Conservation (phyloP, 306 rosid species). For the Medicago ruthenica region DNA sequence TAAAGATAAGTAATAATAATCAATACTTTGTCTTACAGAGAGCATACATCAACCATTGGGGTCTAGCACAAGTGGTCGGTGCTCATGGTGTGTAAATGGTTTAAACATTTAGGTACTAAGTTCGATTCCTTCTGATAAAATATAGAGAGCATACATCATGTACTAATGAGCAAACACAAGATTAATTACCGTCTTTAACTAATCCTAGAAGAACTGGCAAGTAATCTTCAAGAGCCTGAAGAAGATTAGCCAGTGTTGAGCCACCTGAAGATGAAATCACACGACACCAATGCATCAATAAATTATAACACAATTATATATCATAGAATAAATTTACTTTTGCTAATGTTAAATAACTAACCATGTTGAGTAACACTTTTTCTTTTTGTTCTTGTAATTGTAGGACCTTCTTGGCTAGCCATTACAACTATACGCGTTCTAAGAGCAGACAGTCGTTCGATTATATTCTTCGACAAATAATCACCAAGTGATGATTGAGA, state of each 20-base stretch:
- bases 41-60: neutral
- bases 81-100: neutral
- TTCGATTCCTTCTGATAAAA: too few species aligned
- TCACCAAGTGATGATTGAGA: conserved; percentile 67
- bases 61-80: neutral
- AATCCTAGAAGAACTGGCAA: conserved; percentile 93
- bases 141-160: too few species aligned
- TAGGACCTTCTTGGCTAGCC: conserved; percentile 96
- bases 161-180: conserved; percentile 15
- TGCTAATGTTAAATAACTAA: conserved; percentile 50
- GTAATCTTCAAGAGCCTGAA: conserved; percentile 89
- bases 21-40: conserved; percentile 10
- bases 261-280: conserved; percentile 70
- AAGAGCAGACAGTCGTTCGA: conserved; percentile 82
- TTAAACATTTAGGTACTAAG: neutral
- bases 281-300: conserved; percentile 46
- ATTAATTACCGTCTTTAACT: conserved; percentile 91
- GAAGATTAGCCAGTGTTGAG: conserved; percentile 88
- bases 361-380: conserved; percentile 89
- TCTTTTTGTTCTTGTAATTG: conserved; percentile 89
- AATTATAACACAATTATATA: conserved; percentile 20
- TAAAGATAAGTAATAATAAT: conserved; percentile 35
- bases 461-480: conserved; percentile 77
- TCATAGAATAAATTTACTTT: conserved; percentile 28
- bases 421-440: conserved; percentile 94